Percentiles rank a stretch among this genome's conserved stretches.
Evolutionary conservation across 768 basidiomycete species (phyloP).

Genomic region (Daedaleopsis sinensis): DNA sequence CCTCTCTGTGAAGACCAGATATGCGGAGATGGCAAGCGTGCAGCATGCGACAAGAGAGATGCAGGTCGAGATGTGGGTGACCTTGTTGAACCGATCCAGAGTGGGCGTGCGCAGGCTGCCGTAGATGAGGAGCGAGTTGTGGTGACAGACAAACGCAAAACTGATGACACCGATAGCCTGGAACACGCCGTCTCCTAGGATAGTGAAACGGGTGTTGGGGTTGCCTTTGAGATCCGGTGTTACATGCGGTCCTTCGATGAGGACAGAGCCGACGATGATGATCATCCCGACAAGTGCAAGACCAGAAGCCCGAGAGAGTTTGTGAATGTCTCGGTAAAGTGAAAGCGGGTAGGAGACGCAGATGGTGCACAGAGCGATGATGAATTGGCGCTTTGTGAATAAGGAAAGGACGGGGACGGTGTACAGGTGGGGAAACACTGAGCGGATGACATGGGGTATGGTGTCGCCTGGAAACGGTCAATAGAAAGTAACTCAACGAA

Average conservation of each 20-base stretch:
- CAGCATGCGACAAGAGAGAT: constrained; percentile 85
- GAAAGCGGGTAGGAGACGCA: constrained; percentile 94
- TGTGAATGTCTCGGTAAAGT: constrained; percentile 96
- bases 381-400: constrained; percentile 84
- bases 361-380: constrained; percentile 85
- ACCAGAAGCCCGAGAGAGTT: constrained; percentile 89
- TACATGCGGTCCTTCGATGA: constrained; percentile 81
- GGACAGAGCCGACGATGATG: constrained; percentile 86
- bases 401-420: constrained; percentile 74
- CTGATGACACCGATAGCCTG: constrained; percentile 98
- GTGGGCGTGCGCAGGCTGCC: constrained; percentile 93
- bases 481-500: neutral
- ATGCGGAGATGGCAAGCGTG: constrained; percentile 84
- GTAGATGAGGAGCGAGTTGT: constrained; percentile 96
- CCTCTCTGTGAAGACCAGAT: constrained; percentile 86
- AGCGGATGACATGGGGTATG: constrained; percentile 91
- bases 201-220: constrained; percentile 69
- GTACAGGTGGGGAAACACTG: constrained; percentile 69
- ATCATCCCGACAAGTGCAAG: constrained; percentile 93
- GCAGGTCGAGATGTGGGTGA: constrained; percentile 90
- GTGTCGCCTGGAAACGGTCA: constrained; percentile 72
- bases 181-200: constrained; percentile 82
- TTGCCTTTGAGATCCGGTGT: constrained; percentile 77
- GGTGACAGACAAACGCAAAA: constrained; percentile 97
- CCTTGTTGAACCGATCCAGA: constrained; percentile 87